Evolutionary conservation across 2,329 filamentous ascomycete species (phyloP).

Genomic region (Diaporthe capsici): DNA sequence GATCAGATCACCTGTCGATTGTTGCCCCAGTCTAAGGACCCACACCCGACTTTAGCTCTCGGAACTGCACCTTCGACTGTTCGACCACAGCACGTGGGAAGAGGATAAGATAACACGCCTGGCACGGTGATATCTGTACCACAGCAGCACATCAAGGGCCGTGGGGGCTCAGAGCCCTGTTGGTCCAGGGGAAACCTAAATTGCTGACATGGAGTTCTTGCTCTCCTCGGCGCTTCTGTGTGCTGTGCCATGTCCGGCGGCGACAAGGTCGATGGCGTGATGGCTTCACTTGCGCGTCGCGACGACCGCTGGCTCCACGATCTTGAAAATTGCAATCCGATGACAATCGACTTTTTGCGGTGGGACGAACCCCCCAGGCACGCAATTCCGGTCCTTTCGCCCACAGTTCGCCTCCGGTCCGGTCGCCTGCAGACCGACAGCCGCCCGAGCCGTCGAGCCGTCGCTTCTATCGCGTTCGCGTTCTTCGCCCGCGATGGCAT

Average conservation of each 20-base stretch:
- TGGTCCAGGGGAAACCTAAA: background rate
- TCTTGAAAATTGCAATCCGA: slow-evolving; percentile 19
- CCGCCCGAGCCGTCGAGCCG: slow-evolving; percentile 36
- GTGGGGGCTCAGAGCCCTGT: background rate
- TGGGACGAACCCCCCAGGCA: slow-evolving; percentile 32
- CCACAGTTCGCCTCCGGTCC: slow-evolving; percentile 23
- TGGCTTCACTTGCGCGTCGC: slow-evolving; percentile 28
- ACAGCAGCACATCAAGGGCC: background rate
- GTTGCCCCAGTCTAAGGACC: background rate
- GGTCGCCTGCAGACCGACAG: slow-evolving; percentile 32
- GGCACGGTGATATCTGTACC: background rate
- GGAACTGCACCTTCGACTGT: slow-evolving; percentile 4
- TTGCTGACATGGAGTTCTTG: background rate
- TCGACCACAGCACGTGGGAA: background rate
- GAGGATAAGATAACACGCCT: background rate
- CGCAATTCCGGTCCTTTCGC: slow-evolving; percentile 34
- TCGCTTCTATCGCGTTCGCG: slow-evolving; percentile 5
- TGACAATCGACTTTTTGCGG: slow-evolving; percentile 15
- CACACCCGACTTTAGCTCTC: background rate
- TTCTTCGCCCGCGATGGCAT: background rate
- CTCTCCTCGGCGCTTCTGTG: background rate
- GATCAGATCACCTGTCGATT: background rate
- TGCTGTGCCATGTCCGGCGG: background rate
- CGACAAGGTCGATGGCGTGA: slow-evolving; percentile 39
- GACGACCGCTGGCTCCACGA: slow-evolving; percentile 1